Evolutionary conservation across 148 eudicot species (phyloP), one percentile per base, ranked within the genome.

Genomic region (Fagopyrum tataricum): DNA sequence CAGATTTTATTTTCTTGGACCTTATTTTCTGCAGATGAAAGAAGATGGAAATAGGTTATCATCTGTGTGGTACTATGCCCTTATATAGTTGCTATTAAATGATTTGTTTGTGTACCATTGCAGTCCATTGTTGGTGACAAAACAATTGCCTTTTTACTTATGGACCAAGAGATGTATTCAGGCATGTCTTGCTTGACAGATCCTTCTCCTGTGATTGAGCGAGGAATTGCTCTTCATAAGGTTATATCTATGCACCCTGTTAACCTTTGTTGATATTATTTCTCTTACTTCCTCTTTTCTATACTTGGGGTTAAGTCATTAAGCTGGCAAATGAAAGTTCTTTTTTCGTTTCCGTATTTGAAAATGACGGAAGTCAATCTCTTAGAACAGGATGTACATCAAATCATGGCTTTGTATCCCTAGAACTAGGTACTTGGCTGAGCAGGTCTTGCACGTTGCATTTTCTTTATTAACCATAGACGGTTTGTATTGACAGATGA

Each of bases 201-300:
- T 64, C 85, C 91, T 72, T 88, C 96, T 79, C 97, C 91, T 4
- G 76, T 71, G 53, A 78, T 96, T 75, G 97, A 92, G 52, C 89
- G 99, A 72, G 99, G 99, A 71, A 83, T 96, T 75, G 89, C 99
- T 73, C 94, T 96, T 81, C 97, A 90, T 80, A 96, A 96, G 96
- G 98, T 86, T 79, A 68, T 55, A 79, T 64, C 69, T 64, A 13
- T 15, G 4, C 43, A 13, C 39, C 69, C 37, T 12, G n/a, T 39
- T 31, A 64, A 64, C 6, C 69, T 64, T 37, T 15, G 42, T 64
- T 64, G 42, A 26, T 64, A 15, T 6, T 64, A 6, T 39, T n/a
- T 55, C 61, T 14, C 44, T 64, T 9, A 20, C 67, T 37, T 41
- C 49, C 37, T 37, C 69, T 31, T 39, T 31, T 61, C 15, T 61